A percentile compares a stretch with the other conserved stretches of the same genome.
phyloP scores from a whole-genome alignment of 768 basidiomycete genomes.

The Pulveroboletus sp. region DNA sequence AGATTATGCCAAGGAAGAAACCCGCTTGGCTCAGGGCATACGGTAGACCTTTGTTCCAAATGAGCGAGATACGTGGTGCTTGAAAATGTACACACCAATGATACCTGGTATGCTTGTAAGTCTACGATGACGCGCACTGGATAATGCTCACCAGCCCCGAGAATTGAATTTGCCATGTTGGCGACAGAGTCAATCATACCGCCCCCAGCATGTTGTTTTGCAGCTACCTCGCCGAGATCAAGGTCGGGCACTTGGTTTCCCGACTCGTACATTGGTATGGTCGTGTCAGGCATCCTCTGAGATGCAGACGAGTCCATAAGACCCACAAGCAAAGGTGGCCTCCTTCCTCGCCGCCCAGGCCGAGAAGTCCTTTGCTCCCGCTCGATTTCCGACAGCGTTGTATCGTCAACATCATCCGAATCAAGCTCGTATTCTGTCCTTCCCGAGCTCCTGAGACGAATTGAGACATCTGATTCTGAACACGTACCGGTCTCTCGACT shows the following conservation, averaged over 20 bases:
- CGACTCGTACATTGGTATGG: conserved; percentile 43
- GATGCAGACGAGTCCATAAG: conserved; percentile 63
- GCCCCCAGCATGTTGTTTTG: conserved; percentile 65
- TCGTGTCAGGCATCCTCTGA: conserved; percentile 56
- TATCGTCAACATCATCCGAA: conserved; percentile 74
- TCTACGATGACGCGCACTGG: conserved; percentile 7
- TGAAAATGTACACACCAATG: conserved; percentile 50
- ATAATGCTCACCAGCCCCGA: conserved; percentile 74
- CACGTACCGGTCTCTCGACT: conserved; percentile 82
- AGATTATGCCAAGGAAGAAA: conserved; percentile 81
- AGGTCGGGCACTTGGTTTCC: conserved; percentile 30
- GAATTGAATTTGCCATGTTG: conserved; percentile 95
- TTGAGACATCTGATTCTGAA: conserved; percentile 12
- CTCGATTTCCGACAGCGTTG: conserved; percentile 30
- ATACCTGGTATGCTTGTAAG: conserved; percentile 48
- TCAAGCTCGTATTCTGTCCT: conserved; percentile 81
- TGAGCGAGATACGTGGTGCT: conserved; percentile 2
- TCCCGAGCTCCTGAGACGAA: conserved; percentile 8
- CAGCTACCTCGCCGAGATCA: conserved; percentile 71
- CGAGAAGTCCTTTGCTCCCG: conserved; percentile 28
- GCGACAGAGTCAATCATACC: conserved; percentile 78
- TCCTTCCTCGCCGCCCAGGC: conserved; percentile 46
- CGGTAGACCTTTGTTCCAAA: conserved; percentile 63
- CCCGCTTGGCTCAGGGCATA: conserved; percentile 95
- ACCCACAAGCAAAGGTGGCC: conserved; percentile 78